A percentile compares a stretch with the other conserved stretches of the same genome.
Evolutionary conservation across 805 yeast species (phyloP).

Genomic region (Candida ficus): DNA sequence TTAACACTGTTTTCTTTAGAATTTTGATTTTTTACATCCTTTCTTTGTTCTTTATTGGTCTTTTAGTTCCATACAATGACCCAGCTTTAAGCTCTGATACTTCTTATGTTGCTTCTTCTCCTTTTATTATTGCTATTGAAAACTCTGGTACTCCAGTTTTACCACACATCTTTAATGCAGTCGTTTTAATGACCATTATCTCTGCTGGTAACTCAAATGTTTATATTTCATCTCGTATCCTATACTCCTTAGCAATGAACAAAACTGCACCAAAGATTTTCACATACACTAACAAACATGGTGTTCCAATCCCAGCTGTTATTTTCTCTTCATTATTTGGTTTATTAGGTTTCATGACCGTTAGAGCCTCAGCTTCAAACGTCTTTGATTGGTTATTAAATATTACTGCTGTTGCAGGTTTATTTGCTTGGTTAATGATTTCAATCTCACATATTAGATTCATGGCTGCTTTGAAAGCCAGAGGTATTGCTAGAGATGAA

Average conservation of each 20-base stretch:
- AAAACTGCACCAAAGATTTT: constrained; percentile 39
- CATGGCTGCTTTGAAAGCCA: constrained; percentile 55
- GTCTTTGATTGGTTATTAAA: constrained; percentile 72
- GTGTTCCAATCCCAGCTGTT: constrained; percentile 61
- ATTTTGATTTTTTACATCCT: constrained; percentile 61
- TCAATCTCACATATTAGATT: constrained; percentile 62
- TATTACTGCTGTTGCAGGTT: constrained; percentile 73
- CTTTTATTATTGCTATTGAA: constrained; percentile 66
- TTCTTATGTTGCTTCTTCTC: constrained; percentile 52
- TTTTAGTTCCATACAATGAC: constrained; percentile 66
- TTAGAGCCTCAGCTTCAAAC: constrained; percentile 43
- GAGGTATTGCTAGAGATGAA: constrained; percentile 62
- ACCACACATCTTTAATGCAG: constrained; percentile 70
- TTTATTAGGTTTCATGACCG: constrained; percentile 55
- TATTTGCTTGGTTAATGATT: constrained; percentile 68
- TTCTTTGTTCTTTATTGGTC: constrained; percentile 63
- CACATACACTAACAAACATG: constrained; percentile 42
- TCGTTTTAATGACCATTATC: constrained; percentile 57
- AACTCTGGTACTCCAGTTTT: constrained; percentile 63
- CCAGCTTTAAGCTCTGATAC: constrained; percentile 35
- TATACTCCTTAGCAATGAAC: constrained; percentile 57
- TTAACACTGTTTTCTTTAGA: constrained; percentile 62
- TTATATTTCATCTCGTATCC: constrained; percentile 64
- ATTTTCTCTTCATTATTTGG: constrained; percentile 57
- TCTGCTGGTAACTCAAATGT: constrained; percentile 80